Base-by-base conservation (phyloP, 2,329 filamentous ascomycete species). In the Calonectria pteridis region DNA sequence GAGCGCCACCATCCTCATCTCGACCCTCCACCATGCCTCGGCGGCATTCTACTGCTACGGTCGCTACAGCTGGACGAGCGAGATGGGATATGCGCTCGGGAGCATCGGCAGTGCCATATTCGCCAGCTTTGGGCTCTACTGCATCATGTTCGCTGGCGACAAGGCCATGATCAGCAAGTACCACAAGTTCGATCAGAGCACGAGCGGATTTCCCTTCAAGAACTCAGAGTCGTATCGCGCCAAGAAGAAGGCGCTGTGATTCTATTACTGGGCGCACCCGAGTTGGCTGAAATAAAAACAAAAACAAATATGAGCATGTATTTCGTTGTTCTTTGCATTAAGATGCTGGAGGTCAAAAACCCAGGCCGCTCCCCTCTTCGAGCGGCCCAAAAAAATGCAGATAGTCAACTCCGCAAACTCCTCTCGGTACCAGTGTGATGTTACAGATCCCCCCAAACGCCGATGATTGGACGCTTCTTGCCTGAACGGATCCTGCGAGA, bases 11-110 rank as follows among this genome's bases (percentile, higher is more conserved):
- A 83, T 95, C 26, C 87, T 92, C 49, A 84, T 95, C 18, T 93
- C 93, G 1, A 90, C 91, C 0, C 74, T 91, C 4, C 94, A 94
- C 85, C 94, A 96, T 83, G 85, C 87, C 23, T 79, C 87, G 0
- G 87, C 88, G 6, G 92, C 92, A 23, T 91, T 92, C 76, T 93
- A 94, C 83, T 88, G 90, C 80, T 97, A 96, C 84, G 88, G 88
- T 63, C 89, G 92, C 82, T 94, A 92, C 84, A 87, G 88, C n/a
- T 84, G 86, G 67, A 86, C 85, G 82, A 86, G 87, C 7, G 88
- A 91, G 79, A 86, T 89, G 14, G 90, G 88, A 0, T 94, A 93
- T 80, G 84, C 89, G 1, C 82, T 94, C 6, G 93, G 91, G 0
- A 88, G 91, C 76, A 78, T 89, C 2, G 91, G 89, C 26, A 92